These are phyloP conservation scores for Diaporthe australafricana DNA, from an alignment of 2,329 filamentous ascomycete genomes.

Conservation along the genomic window DNA sequence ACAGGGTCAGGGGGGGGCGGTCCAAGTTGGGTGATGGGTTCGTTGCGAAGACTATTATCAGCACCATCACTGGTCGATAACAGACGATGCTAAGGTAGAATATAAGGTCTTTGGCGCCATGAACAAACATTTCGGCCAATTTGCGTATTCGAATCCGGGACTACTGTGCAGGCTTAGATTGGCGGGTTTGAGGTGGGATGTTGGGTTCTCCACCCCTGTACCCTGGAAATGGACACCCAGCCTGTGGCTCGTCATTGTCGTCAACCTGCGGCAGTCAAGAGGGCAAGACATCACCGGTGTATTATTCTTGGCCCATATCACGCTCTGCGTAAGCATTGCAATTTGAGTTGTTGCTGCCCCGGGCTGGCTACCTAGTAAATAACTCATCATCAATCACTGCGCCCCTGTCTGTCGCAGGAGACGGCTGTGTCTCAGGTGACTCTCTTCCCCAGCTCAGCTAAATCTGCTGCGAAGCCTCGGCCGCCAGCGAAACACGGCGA, in stretches of 20 bases:
- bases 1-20: background rate
- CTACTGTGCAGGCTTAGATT: conserved; percentile 13
- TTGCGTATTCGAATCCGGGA: background rate
- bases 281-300: background rate
- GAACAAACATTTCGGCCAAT: conserved; percentile 8
- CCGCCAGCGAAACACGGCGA: background rate
- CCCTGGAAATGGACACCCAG: conserved; percentile 9
- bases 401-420: conserved; percentile 10
- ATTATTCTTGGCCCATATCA: background rate
- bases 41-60: background rate
- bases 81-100: conserved; percentile 15
- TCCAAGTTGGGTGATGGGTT: background rate
- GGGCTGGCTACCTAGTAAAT: conserved; percentile 14
- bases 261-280: conserved; percentile 22
- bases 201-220: conserved; percentile 9
- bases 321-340: conserved; percentile 11
- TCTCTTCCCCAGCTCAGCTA: background rate
- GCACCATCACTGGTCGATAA: background rate
- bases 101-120: background rate
- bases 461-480: conserved; percentile 2
- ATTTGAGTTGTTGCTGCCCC: conserved; percentile 18
- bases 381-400: conserved; percentile 12
- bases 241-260: background rate
- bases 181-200: conserved; percentile 18
- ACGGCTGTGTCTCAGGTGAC: background rate